Percentiles rank a stretch among this genome's conserved stretches.
phyloP scores from a whole-genome alignment of 768 basidiomycete genomes.

The Pulveroboletus sp. region DNA sequence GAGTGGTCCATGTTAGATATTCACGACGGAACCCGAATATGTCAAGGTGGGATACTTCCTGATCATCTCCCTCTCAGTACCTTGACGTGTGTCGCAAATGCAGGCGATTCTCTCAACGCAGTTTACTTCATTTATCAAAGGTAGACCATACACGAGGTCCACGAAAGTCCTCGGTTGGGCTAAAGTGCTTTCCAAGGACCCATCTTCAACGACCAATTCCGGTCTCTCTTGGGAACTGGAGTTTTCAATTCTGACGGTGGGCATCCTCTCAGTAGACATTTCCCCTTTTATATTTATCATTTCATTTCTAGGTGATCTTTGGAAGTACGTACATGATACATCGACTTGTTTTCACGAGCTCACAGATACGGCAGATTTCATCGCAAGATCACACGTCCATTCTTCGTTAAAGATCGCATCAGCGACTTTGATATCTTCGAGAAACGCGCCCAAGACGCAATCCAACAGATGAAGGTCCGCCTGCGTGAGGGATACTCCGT shows the following conservation, averaged over 20 bases:
- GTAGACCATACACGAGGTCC: conserved; percentile 10
- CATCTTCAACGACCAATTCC: conserved; percentile 21
- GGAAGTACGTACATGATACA: conserved; percentile 31
- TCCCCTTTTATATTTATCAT: neutral
- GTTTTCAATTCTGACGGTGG: conserved; percentile 43
- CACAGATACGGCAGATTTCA: conserved; percentile 33
- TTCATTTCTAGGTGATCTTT: conserved; percentile 28
- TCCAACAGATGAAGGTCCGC: conserved; percentile 33
- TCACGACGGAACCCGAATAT: conserved; percentile 38
- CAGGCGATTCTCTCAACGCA: conserved; percentile 38
- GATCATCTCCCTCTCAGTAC: conserved; percentile 1
- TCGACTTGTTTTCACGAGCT: neutral
- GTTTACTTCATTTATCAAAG: conserved; percentile 37
- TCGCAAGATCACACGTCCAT: conserved; percentile 41
- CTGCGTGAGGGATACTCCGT: conserved; percentile 36
- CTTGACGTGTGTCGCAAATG: neutral
- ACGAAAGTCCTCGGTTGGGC: neutral
- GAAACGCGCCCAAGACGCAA: conserved; percentile 32
- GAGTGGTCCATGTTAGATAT: conserved; percentile 24
- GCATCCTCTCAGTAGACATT: neutral
- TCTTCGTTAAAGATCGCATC: conserved; percentile 39
- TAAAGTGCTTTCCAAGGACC: conserved; percentile 18
- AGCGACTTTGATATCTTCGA: conserved; percentile 42
- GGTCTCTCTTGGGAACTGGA: conserved; percentile 34
- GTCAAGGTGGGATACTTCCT: conserved; percentile 31